These are phyloP conservation scores for Curvularia sp. DNA, from an alignment of 2,329 filamentous ascomycete species.

Conservation along the genomic window DNA sequence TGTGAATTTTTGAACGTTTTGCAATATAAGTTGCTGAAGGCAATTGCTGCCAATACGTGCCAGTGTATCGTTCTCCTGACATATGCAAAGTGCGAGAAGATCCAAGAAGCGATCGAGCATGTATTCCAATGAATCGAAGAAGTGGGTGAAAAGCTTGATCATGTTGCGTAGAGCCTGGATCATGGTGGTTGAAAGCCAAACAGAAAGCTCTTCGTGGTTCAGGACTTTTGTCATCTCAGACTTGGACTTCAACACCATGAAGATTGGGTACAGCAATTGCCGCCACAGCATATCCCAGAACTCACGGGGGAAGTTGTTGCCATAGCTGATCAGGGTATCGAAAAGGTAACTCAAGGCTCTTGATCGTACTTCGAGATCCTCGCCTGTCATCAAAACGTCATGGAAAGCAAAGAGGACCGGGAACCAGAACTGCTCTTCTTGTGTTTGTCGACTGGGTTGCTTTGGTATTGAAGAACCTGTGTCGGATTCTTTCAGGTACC, in stretches of 20 bases:
- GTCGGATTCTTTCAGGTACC: conserved; percentile 58
- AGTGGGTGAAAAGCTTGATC: conserved; percentile 98
- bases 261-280: conserved; percentile 96
- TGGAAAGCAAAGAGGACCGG: conserved; percentile 98
- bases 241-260: conserved; percentile 95
- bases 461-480: conserved; percentile 62
- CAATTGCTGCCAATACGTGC: conserved; percentile 98
- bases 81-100: conserved; percentile 92
- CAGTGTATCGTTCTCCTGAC: conserved; percentile 98
- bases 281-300: conserved; percentile 99
- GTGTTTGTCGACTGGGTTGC: conserved; percentile 78
- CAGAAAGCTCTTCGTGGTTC: conserved; percentile 95
- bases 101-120: conserved; percentile 99
- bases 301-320: conserved; percentile 86
- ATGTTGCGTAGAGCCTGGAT: conserved; percentile 98
- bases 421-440: conserved; percentile 99
- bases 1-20: conserved; percentile 93
- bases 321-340: conserved; percentile 87
- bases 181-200: conserved; percentile 99
- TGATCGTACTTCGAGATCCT: conserved; percentile 93
- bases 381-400: conserved; percentile 98
- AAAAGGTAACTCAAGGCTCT: conserved; percentile 94
- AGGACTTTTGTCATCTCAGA: conserved; percentile 95
- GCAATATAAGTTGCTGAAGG: conserved; percentile 91
- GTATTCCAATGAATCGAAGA: conserved; percentile 93